A percentile compares a stretch with the other conserved stretches of the same genome.
Conservation (phyloP, 2,329 filamentous ascomycete species). For the Diaporthe sp. region DNA sequence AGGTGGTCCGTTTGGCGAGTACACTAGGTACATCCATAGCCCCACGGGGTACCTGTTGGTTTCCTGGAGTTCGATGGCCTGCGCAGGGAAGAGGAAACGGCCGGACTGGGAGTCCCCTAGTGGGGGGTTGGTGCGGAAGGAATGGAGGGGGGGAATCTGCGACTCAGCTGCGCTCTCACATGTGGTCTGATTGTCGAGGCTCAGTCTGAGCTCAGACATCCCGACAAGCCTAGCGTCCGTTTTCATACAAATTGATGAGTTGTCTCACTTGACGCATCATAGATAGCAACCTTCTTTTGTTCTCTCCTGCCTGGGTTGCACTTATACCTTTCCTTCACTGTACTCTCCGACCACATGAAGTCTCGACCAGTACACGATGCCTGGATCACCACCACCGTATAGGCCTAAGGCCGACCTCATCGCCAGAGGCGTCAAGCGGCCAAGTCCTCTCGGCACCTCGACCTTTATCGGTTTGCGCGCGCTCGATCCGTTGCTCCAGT, state of each 20-base stretch:
- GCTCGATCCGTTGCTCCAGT: slow-evolving; percentile 52
- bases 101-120: slow-evolving; percentile 3
- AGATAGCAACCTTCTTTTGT: neutral
- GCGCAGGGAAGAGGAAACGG: neutral
- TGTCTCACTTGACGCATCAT: slow-evolving; percentile 27
- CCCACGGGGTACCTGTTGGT: neutral
- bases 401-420: slow-evolving; percentile 50
- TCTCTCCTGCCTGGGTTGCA: neutral
- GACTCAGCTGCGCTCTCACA: slow-evolving; percentile 24
- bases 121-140: slow-evolving; percentile 4
- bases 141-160: slow-evolving; percentile 19
- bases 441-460: slow-evolving; percentile 51
- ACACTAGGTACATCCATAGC: neutral
- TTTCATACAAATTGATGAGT: slow-evolving; percentile 24
- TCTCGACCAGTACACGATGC: slow-evolving; percentile 28
- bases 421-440: slow-evolving; percentile 53
- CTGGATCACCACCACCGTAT: slow-evolving; percentile 21
- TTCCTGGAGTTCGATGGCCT: neutral
- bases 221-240: slow-evolving; percentile 8
- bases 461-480: slow-evolving; percentile 56
- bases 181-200: slow-evolving; percentile 31
- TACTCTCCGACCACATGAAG: slow-evolving; percentile 22
- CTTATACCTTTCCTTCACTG: neutral
- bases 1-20: neutral
- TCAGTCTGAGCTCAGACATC: slow-evolving; percentile 29